Conservation (phyloP, 495 filamentous ascomycete species). For the Lasiosphaeria ovina region DNA sequence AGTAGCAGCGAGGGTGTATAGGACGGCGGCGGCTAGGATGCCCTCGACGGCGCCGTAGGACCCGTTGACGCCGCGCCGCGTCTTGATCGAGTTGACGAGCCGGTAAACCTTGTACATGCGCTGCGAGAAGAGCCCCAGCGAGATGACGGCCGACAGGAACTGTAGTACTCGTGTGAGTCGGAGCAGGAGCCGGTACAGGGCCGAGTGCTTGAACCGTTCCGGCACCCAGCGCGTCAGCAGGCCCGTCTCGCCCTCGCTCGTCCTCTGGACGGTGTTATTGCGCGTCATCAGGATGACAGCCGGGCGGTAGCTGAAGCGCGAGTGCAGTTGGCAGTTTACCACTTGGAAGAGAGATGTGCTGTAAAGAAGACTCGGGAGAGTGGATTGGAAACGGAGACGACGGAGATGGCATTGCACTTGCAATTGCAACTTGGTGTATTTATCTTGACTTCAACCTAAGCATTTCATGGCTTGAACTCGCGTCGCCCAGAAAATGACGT, state of each 20-base stretch:
- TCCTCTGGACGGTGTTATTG: too few species aligned
- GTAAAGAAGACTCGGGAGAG: too few species aligned
- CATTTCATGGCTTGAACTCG: too few species aligned
- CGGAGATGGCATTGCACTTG: too few species aligned
- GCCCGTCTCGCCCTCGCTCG: conserved; percentile 14
- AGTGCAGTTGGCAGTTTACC: too few species aligned
- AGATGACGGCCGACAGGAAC: conserved; percentile 35
- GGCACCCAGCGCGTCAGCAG: conserved; percentile 32
- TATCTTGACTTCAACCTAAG: too few species aligned
- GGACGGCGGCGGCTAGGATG: conserved; percentile 35
- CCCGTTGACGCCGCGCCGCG: conserved; percentile 21
- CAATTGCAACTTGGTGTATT: too few species aligned
- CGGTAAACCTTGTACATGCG: conserved; percentile 34
- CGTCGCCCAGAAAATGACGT: too few species aligned
- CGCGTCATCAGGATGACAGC: too few species aligned
- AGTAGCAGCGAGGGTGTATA: conserved; percentile 31
- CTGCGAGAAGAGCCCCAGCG: conserved; percentile 37
- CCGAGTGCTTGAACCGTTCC: conserved; percentile 21
- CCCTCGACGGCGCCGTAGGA: conserved; percentile 35
- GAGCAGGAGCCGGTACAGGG: conserved; percentile 24
- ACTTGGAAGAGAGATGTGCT: too few species aligned
- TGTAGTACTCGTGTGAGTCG: conserved; percentile 34
- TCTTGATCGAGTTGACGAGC: conserved; percentile 27
- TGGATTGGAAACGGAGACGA: too few species aligned
- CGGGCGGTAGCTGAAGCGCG: too few species aligned